These are phyloP conservation scores for Sclerotinia subarctica DNA, from an alignment of 2,329 filamentous ascomycete species.

Conservation along the genomic window DNA sequence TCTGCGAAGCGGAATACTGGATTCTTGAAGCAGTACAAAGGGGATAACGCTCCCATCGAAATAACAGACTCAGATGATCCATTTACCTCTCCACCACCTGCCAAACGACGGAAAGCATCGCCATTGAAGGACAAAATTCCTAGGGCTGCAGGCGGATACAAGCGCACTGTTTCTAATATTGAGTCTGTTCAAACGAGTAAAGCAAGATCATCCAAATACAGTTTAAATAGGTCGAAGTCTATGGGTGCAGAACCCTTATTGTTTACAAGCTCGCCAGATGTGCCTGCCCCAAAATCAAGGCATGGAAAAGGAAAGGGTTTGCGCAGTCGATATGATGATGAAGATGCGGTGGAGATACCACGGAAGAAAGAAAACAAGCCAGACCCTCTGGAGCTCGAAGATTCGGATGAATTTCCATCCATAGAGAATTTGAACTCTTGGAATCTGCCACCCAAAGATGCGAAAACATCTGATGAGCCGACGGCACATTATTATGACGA, in stretches of 20 bases:
- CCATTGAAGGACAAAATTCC: neutral
- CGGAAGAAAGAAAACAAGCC: neutral
- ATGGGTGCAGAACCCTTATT: conserved; percentile 29
- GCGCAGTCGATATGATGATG: conserved; percentile 6
- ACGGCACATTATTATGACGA: neutral
- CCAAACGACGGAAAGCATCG: conserved; percentile 7
- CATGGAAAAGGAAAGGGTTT: conserved; percentile 24
- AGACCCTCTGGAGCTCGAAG: neutral
- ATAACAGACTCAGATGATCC: conserved; percentile 38
- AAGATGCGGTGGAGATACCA: neutral
- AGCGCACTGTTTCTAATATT: conserved; percentile 38
- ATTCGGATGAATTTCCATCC: conserved; percentile 21
- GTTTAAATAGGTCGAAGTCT: conserved; percentile 40
- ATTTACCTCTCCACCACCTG: conserved; percentile 23
- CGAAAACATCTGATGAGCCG: neutral
- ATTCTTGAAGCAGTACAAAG: neutral
- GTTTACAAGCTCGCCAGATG: conserved; percentile 38
- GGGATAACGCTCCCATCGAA: neutral
- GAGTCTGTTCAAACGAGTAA: conserved; percentile 38
- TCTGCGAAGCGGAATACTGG: neutral
- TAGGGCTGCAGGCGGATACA: conserved; percentile 24
- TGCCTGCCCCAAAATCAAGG: conserved; percentile 24
- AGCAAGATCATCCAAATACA: conserved; percentile 23
- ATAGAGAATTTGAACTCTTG: conserved; percentile 6
- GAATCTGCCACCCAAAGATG: neutral